A percentile compares a stretch with the other conserved stretches of the same genome.
phyloP scores from a whole-genome alignment of 305 asterid genomes.

The Nicotiana rustica region DNA sequence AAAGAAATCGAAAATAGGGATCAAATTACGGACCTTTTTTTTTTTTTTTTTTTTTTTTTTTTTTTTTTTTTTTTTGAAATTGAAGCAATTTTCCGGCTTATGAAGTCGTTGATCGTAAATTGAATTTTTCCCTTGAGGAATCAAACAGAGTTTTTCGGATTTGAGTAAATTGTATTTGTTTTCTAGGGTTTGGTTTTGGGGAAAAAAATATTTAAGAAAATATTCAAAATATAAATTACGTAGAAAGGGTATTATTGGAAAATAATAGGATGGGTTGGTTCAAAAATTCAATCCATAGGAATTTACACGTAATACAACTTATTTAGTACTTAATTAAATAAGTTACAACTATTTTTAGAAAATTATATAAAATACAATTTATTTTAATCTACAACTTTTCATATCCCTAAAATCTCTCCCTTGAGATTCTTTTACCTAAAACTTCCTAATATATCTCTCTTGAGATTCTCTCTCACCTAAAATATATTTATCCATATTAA shows the following conservation, averaged over 20 bases:
- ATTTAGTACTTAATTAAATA: too few relatives aligned
- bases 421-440: too few relatives aligned
- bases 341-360: too few relatives aligned
- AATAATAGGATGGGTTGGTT: neutral
- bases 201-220: neutral
- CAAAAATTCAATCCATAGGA: neutral
- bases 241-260: neutral
- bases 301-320: neutral
- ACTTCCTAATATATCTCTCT: too few relatives aligned
- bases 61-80: too few relatives aligned
- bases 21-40: neutral
- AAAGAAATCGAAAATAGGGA: neutral
- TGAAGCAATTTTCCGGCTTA: neutral
- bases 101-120: neutral
- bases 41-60: too few relatives aligned
- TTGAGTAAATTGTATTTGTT: conserved; percentile 9
- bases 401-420: too few relatives aligned
- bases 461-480: too few relatives aligned
- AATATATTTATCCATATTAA: too few relatives aligned
- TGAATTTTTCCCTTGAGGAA: neutral
- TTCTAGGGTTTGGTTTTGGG: conserved; percentile 36
- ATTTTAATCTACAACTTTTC: too few relatives aligned
- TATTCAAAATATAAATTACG: conserved; percentile 11
- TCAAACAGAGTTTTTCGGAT: conserved; percentile 11
- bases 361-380: too few relatives aligned